These are phyloP conservation scores for Pythium vanterpoolii DNA, from an alignment of 352 stramenopile species.

Conservation along the genomic window DNA sequence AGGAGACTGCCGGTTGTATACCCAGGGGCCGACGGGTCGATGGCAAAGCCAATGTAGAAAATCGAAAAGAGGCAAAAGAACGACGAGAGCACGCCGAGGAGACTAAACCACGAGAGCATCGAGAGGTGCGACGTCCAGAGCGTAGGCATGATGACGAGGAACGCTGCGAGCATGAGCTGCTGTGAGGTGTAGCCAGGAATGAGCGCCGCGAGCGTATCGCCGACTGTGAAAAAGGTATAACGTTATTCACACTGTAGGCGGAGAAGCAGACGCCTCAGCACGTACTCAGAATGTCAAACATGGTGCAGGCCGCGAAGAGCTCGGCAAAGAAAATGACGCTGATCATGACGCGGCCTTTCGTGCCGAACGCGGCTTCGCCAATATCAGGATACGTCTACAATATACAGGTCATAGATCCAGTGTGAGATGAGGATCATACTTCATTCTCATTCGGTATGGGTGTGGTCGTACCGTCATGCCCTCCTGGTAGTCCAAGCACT, in stretches of 20 bases:
- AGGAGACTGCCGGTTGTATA: constrained; percentile 58
- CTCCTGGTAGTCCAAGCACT: constrained; percentile 77
- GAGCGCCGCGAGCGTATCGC: constrained; percentile 68
- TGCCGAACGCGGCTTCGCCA: constrained; percentile 77
- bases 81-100: constrained; percentile 83
- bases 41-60: constrained; percentile 71
- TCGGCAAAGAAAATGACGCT: constrained; percentile 80
- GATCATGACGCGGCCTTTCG: constrained; percentile 61
- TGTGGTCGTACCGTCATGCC: constrained; percentile 65
- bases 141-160: constrained; percentile 72
- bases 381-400: constrained; percentile 75
- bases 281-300: constrained; percentile 81
- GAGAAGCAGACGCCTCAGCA: not conserved
- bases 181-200: constrained; percentile 58
- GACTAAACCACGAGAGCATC: constrained; percentile 81
- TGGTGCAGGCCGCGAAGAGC: constrained; percentile 75
- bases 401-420: too few species aligned
- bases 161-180: constrained; percentile 66
- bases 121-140: constrained; percentile 81
- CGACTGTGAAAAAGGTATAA: constrained; percentile 29
- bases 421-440: not conserved
- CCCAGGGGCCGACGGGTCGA: constrained; percentile 32
- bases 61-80: constrained; percentile 76
- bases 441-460: too few species aligned
- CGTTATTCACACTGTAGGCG: not conserved